Percentiles rank a stretch among this genome's conserved stretches.
phyloP scores from a whole-genome alignment of 257 asterid species.

The Coffea canephora region DNA sequence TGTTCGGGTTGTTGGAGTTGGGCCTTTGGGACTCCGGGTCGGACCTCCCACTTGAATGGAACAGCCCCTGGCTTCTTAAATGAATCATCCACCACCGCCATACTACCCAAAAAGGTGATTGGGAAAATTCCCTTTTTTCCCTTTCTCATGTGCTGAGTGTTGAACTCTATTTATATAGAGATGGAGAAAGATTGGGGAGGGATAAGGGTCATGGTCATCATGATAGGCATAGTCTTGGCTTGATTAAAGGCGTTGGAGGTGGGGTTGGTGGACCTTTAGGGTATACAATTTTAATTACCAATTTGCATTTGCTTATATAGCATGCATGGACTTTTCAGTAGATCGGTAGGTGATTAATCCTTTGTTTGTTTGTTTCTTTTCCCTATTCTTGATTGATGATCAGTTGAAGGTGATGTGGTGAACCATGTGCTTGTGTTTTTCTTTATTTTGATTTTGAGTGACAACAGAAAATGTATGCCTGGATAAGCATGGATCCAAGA shows the following conservation, averaged over 20 bases:
- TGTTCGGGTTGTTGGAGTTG: slow-evolving; percentile 24
- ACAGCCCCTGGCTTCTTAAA: slow-evolving; percentile 65
- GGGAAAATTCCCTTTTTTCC: neutral
- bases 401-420: neutral
- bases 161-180: slow-evolving; percentile 7
- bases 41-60: slow-evolving; percentile 91
- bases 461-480: too few species aligned
- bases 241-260: slow-evolving; percentile 61
- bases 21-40: slow-evolving; percentile 76
- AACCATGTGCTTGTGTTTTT: too few species aligned
- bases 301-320: slow-evolving; percentile 4
- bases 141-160: slow-evolving; percentile 9
- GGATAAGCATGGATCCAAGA: too few species aligned
- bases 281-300: neutral
- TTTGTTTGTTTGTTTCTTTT: too few species aligned
- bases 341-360: too few species aligned
- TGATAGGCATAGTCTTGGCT: slow-evolving; percentile 28
- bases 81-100: slow-evolving; percentile 49
- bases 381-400: neutral
- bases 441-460: too few species aligned
- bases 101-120: neutral
- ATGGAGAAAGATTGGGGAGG: neutral
- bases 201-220: slow-evolving; percentile 9
- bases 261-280: slow-evolving; percentile 38
- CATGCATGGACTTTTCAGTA: slow-evolving; percentile 19